Base-by-base conservation (phyloP, 108 stramenopile genomes). In the Craspedostauros australis region DNA sequence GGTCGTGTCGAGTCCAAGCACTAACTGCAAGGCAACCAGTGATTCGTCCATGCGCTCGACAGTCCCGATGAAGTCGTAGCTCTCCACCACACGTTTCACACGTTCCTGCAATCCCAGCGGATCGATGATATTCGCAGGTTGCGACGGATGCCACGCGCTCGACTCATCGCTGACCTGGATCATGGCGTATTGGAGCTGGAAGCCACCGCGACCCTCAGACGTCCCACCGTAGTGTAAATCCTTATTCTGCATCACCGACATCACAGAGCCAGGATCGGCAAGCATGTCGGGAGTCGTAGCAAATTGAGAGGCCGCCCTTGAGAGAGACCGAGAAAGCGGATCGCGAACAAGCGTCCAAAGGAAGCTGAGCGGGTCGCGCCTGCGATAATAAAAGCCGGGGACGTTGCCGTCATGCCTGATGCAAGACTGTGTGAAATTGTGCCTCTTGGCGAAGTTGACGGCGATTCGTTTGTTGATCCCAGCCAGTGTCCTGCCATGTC, bases 21-120 rank as follows among this genome's bases (percentile, higher is more conserved):
- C 22, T n/a, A 77, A 36, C 29, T 61, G 40, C 46, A 77, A 32
- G 23, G 46, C 74, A 2, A 72, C 74, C 24, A 80, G 37, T 0
- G 72, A 73, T 59, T 80, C 79, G 21, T 80, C 72, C 49, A 80
- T 66, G 5, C 79, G 57, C 32, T 76, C 72, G 29, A 57, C 64
- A 0, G 70, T 28, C 4, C 55, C 64, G 19, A 80, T 57, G 34
- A 76, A 73, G 34, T 76, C 68, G 32, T 75, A 75, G 15, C 64
- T 14, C 1, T 62, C n/a, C 4, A 69, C 3, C 20, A 76, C 40
- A 24, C 25, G 19, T 33, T 60, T 40, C n/a, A 77, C 67, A 15
- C 46, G 18, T 6, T 9, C 38, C 27, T 57, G 61, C 12, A 69
- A 26, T 2, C 16, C 5, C 7, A 26, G 11, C 16, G 50, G 57